Conservation (phyloP, 2,329 filamentous ascomycete species). For the Diaporthe sp. region DNA sequence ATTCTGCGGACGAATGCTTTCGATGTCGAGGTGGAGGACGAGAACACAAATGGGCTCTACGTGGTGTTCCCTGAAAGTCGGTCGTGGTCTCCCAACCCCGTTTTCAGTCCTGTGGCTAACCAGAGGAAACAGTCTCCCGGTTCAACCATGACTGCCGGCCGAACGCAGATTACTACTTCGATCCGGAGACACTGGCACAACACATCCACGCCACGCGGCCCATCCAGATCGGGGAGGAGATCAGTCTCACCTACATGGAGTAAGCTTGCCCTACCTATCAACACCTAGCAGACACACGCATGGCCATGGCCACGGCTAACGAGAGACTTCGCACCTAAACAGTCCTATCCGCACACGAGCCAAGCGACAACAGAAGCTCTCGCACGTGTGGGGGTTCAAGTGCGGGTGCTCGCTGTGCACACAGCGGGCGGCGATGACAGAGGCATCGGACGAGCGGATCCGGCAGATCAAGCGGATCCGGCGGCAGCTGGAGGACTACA, state of each 20-base stretch:
- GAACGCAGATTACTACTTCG: slow-evolving; percentile 56
- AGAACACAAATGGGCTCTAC: slow-evolving; percentile 46
- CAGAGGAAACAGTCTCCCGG: slow-evolving; percentile 45
- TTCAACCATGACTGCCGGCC: slow-evolving; percentile 59
- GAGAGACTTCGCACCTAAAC: background rate
- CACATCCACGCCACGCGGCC: slow-evolving; percentile 51
- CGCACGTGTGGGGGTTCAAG: slow-evolving; percentile 51
- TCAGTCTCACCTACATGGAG: slow-evolving; percentile 56
- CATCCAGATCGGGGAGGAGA: slow-evolving; percentile 54
- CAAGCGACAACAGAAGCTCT: slow-evolving; percentile 45
- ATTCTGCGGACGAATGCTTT: slow-evolving; percentile 52
- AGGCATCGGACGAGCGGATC: slow-evolving; percentile 51
- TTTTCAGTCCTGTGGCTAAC: slow-evolving; percentile 2
- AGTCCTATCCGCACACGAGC: slow-evolving; percentile 46
- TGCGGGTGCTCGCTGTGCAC: slow-evolving; percentile 53
- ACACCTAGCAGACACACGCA: background rate
- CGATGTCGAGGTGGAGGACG: slow-evolving; percentile 47
- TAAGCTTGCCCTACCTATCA: slow-evolving; percentile 35
- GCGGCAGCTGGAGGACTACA: slow-evolving; percentile 46
- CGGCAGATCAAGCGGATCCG: slow-evolving; percentile 46
- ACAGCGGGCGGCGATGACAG: slow-evolving; percentile 39
- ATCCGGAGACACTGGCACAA: slow-evolving; percentile 50
- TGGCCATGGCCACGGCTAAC: background rate
- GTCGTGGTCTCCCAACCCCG: background rate
- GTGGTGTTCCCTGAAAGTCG: slow-evolving; percentile 51